Evolutionary conservation across 1,284 basidiomycete genomes (phyloP), one percentile per base, ranked within the genome.

Genomic region (Tetrapyrgos nigripes): DNA sequence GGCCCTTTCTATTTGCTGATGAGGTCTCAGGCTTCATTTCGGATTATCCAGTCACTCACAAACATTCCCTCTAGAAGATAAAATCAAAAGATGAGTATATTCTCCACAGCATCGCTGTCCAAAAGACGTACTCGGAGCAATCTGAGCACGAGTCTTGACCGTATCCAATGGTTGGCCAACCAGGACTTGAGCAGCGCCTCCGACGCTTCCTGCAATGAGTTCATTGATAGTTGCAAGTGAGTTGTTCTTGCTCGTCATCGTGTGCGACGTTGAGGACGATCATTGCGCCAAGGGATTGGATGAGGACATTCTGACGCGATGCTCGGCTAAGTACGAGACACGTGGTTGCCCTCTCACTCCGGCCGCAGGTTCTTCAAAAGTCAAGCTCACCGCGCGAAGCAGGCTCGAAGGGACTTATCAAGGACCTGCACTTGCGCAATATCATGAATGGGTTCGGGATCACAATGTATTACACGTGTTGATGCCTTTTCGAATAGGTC

Each of bases 1-100:
- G 96, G 94, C 4, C 95, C 95, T 82, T 91, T 95, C 92, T 95
- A 59, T 13, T 23, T 11, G 27, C 19, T 26, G 28, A 21, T n/a
- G 35, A 23, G 26, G 50, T 31, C n/a, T 31, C 17, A 5, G 13
- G 8, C 40, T 14, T 14, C 19, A 40, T 19, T 5, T n/a, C 37
- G 14, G 5, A 11, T 21, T 48, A 11, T 17, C 49, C 51, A n/a
- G 2, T 31, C 2, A 84, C 89, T 79, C 72, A 92, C 92, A 81
- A 93, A 92, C 89, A 90, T 91, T 23, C 83, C 89, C 76, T 84
- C 91, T 93, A 60, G 13, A 43, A 19, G 23, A n/a, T n/a, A n/a
- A n/a, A n/a, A n/a, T n/a, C n/a, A 37, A 26, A 24, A 14, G 24
- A 23, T 31, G 9, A 9, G 8, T 47, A 19, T 48, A 23, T 26